Conservation (phyloP, 2,329 filamentous ascomycete species). For the Aspergillus glaucus region DNA sequence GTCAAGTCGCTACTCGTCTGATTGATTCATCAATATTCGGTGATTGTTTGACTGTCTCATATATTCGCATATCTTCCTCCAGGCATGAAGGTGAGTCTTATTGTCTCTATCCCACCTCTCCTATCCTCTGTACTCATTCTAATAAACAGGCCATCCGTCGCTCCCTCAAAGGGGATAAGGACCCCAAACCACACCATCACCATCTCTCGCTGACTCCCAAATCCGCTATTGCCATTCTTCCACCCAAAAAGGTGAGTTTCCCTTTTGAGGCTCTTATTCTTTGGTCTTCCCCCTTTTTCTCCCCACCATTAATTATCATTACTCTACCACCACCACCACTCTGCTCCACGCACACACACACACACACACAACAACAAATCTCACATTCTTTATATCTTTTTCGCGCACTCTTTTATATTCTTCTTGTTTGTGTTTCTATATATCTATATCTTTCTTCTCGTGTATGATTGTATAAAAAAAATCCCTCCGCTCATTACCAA, state of each 20-base stretch:
- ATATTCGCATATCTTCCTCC: too few species aligned
- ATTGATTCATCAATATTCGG: too few species aligned
- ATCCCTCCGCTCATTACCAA: neutral
- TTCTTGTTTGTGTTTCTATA: neutral
- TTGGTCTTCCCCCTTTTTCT: neutral
- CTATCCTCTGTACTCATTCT: neutral
- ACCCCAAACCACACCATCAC: constrained; percentile 46
- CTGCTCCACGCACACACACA: neutral
- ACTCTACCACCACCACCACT: neutral
- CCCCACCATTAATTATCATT: constrained; percentile 5
- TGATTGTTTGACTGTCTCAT: too few species aligned
- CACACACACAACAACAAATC: neutral
- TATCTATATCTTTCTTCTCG: constrained; percentile 1
- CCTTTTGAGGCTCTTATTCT: constrained; percentile 2
- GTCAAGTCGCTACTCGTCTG: neutral
- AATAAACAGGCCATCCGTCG: constrained; percentile 63
- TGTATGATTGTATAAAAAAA: neutral
- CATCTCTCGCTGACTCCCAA: constrained; percentile 76
- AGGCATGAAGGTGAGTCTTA: too few species aligned
- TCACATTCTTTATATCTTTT: neutral
- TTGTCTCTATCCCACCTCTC: neutral
- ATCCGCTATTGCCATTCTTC: constrained; percentile 78
- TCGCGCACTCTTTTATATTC: neutral
- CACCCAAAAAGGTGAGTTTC: constrained; percentile 71
- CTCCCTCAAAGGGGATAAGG: constrained; percentile 86